Percentiles rank a stretch among this genome's conserved stretches.
Conservation (phyloP, 2,329 filamentous ascomycete genomes). For the Pochonia chlamydosporia region DNA sequence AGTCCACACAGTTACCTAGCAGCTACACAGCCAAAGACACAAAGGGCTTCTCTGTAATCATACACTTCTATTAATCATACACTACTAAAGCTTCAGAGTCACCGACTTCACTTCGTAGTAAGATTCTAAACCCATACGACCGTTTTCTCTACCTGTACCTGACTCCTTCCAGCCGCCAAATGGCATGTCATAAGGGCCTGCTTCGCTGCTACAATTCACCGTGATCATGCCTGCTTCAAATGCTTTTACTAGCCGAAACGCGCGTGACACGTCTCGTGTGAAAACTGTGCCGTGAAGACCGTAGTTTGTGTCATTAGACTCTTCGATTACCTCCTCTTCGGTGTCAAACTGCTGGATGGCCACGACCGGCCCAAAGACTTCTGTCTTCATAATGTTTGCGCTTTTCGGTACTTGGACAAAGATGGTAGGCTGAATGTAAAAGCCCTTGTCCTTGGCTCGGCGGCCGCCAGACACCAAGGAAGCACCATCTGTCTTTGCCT, state of each 20-base stretch:
- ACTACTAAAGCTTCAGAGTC: too few relatives aligned
- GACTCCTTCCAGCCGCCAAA: conserved; percentile 17
- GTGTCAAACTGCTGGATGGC: conserved; percentile 41
- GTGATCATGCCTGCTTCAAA: conserved; percentile 57
- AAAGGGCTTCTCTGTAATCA: too few relatives aligned
- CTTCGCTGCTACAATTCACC: conserved; percentile 39
- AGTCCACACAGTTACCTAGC: too few relatives aligned
- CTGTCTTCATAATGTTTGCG: conserved; percentile 48
- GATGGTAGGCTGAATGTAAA: conserved; percentile 23
- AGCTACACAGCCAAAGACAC: too few relatives aligned
- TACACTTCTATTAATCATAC: too few relatives aligned
- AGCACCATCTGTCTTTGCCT: conserved; percentile 36
- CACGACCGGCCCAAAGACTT: conserved; percentile 60
- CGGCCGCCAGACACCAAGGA: conserved; percentile 29
- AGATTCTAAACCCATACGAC: too few relatives aligned
- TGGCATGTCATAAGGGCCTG: conserved; percentile 12
- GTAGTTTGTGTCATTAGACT: conserved; percentile 41
- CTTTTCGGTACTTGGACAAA: conserved; percentile 19
- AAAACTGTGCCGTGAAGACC: conserved; percentile 53
- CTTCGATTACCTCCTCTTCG: conserved; percentile 25
- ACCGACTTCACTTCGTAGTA: too few relatives aligned
- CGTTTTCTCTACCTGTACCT: conserved; percentile 1
- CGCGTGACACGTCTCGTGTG: conserved; percentile 44
- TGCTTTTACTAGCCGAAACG: conserved; percentile 39
- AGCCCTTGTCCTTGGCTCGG: conserved; percentile 16